phyloP scores from a whole-genome alignment of 176 grass and related monocot genomes.

The Otatea glauca region DNA sequence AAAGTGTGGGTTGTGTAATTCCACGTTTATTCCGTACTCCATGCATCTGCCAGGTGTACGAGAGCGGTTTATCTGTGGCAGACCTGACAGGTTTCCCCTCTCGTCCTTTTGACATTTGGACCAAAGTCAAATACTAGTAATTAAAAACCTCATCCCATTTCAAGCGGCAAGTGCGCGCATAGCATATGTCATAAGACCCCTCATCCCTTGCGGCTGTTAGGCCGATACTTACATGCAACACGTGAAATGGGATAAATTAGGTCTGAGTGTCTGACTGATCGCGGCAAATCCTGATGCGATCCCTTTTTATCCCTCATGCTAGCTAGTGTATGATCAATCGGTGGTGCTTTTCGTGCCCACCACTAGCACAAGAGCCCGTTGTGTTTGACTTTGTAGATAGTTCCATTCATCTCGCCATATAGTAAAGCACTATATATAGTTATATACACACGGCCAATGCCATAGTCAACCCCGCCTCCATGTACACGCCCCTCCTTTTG shows the following conservation, averaged over 20 bases:
- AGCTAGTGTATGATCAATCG: conserved; percentile 13
- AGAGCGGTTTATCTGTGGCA: not conserved
- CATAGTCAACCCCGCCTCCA: conserved; percentile 57
- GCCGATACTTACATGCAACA: conserved; percentile 10
- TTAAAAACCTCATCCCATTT: too few species aligned
- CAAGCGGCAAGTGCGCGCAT: not conserved
- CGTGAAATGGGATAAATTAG: conserved; percentile 27
- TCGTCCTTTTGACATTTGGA: conserved; percentile 27
- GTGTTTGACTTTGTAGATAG: conserved; percentile 46
- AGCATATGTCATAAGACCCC: not conserved
- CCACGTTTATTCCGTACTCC: conserved; percentile 35
- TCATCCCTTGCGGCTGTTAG: not conserved
- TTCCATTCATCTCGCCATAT: not conserved
- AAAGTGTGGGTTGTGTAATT: conserved; percentile 19
- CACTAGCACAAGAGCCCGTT: conserved; percentile 4
- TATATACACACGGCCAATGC: not conserved
- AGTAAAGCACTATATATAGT: not conserved
- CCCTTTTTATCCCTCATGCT: not conserved
- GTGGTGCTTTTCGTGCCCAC: conserved; percentile 38
- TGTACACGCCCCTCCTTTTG: not conserved
- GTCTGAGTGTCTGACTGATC: not conserved
- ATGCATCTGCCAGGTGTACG: not conserved
- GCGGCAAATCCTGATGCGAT: conserved; percentile 24
- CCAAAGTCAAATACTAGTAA: conserved; percentile 22
- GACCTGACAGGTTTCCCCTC: not conserved